Evolutionary conservation across 257 asterid species (phyloP), one percentile per base, ranked within the genome.

Genomic region (Agastache rugosa): DNA sequence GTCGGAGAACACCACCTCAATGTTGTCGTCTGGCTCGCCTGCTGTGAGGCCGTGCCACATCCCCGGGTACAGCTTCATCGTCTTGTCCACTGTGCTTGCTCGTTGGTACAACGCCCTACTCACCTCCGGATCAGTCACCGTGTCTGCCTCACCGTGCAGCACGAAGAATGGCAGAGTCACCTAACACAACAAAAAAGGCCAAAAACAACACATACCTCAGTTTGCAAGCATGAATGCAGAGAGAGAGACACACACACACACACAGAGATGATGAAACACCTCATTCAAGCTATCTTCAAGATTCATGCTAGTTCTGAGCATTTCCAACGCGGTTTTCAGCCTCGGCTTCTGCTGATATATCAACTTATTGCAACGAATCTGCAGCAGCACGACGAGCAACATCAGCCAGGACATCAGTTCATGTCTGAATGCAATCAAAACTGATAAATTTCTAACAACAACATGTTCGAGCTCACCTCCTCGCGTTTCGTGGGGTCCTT

Each of bases 251-350:
- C 1, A 10, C 1, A 16, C 0, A 47, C 1, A 48, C 9, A 16
- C 8, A 47, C 12, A 50, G 10, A 51, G 25, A n/a, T 16, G 58
- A 16, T 51, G 3, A 19, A 53, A 17, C 19, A 94, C 98, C 99
- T 94, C 96, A 34, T 85, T 71, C 79, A 94, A 83, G 59, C 96
- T 90, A 63, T 80, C 86, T 82, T 94, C 99, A 16, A 94, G 98
- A 80, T 79, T 80, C 87, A 90, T 86, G 97, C 99, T 94, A 15
- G 99, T 92, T 73, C 99, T 79, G 29, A 94, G 96, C 98, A 94
- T 84, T 82, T 94, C 99, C 71, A 94, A 79, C 4, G 99, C 99
- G 0, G 99, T 94, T 79, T 94, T 94, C 63, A 94, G 75, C 39
- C 99, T 83, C 2, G 99, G 99, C 80, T 89, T 92, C 82, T 85